Percentiles rank a stretch among this genome's conserved stretches.
Evolutionary conservation across 2,329 filamentous ascomycete genomes (phyloP).

Genomic region (Fusarium duplospermum): DNA sequence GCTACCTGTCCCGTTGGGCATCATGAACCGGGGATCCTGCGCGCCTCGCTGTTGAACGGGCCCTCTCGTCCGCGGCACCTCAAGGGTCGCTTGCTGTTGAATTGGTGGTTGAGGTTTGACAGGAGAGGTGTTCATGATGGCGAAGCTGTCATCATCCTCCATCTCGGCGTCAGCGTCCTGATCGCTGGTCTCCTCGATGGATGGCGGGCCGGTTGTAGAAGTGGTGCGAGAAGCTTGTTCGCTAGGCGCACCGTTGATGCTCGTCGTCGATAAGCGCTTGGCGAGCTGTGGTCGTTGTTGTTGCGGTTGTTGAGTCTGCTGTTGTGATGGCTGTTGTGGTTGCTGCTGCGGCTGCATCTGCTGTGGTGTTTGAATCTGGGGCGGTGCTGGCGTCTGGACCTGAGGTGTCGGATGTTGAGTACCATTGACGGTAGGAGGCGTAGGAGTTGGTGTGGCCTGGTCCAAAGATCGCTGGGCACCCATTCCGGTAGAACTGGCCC

Average conservation of each 20-base stretch:
- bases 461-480: slow-evolving; percentile 62
- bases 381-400: slow-evolving; percentile 32
- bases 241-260: slow-evolving; percentile 49
- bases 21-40: slow-evolving; percentile 55
- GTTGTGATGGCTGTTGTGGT: slow-evolving; percentile 21
- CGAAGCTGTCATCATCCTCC: slow-evolving; percentile 69
- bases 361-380: slow-evolving; percentile 28
- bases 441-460: slow-evolving; percentile 43
- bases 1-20: slow-evolving; percentile 54
- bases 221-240: slow-evolving; percentile 49
- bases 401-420: slow-evolving; percentile 32
- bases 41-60: slow-evolving; percentile 49
- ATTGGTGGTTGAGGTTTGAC: slow-evolving; percentile 53
- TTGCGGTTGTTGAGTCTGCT: slow-evolving; percentile 2
- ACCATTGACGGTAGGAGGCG: slow-evolving; percentile 36
- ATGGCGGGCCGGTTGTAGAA: slow-evolving; percentile 52
- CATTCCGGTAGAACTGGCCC: slow-evolving; percentile 59
- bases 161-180: slow-evolving; percentile 62
- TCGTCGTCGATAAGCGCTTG: slow-evolving; percentile 51
- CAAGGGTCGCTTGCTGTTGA: slow-evolving; percentile 56
- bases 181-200: slow-evolving; percentile 60
- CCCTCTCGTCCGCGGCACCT: slow-evolving; percentile 56
- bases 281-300: slow-evolving; percentile 32
- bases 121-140: slow-evolving; percentile 59
- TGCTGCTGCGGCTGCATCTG: slow-evolving; percentile 31